Evolutionary conservation across 805 yeast species (phyloP).

Genomic region (Pichia heedii): DNA sequence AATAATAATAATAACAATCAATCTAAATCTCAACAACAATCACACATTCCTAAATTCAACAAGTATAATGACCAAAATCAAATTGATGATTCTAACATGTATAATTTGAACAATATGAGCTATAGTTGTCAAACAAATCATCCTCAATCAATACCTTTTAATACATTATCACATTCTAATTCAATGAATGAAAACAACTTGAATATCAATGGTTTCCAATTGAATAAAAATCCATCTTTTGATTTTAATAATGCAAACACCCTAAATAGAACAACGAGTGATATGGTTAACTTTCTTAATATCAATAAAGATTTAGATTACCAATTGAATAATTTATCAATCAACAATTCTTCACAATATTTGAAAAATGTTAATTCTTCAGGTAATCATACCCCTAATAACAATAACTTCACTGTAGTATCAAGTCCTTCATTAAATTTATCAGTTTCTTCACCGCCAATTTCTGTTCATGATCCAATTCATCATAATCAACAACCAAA

Average conservation of each 20-base stretch:
- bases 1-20: constrained; percentile 1
- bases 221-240: constrained; percentile 4
- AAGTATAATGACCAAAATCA: not conserved
- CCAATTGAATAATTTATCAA: constrained; percentile 13
- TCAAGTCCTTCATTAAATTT: constrained; percentile 9
- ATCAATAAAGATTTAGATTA: constrained; percentile 16
- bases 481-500: not conserved
- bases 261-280: constrained; percentile 6
- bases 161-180: not conserved
- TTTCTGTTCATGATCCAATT: constrained; percentile 4
- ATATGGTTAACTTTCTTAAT: constrained; percentile 7
- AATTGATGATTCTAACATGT: not conserved
- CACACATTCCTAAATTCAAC: not conserved
- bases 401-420: not conserved
- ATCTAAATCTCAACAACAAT: not conserved
- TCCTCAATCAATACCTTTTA: not conserved
- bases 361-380: constrained; percentile 1
- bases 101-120: not conserved
- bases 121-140: not conserved
- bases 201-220: not conserved
- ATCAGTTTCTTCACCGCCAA: constrained; percentile 10
- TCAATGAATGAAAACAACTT: not conserved
- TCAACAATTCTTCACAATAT: constrained; percentile 9
- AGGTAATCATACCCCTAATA: constrained; percentile 1
- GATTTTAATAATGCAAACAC: constrained; percentile 1